Percentiles rank a stretch among this genome's conserved stretches.
These are phyloP conservation scores for Pythium sukuiense DNA, from an alignment of 352 stramenopile genomes.

Conservation along the genomic window DNA sequence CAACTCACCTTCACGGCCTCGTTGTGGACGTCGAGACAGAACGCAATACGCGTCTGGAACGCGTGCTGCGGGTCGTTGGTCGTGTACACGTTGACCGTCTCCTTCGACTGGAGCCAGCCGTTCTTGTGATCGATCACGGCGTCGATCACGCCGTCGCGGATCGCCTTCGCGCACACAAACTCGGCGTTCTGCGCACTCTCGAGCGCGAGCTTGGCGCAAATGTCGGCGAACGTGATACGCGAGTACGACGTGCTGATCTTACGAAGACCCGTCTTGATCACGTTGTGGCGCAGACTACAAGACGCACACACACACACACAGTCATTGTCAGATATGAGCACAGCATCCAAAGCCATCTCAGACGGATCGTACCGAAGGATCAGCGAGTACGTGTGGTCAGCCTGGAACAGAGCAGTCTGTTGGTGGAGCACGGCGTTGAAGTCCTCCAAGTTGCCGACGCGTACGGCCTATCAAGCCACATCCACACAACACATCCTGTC, in stretches of 20 bases:
- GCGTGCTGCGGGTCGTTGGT: slow-evolving; percentile 94
- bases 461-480: slow-evolving; percentile 80
- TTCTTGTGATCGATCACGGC: slow-evolving; percentile 97
- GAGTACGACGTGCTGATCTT: slow-evolving; percentile 97
- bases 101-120: slow-evolving; percentile 91
- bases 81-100: slow-evolving; percentile 87
- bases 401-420: slow-evolving; percentile 85
- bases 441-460: slow-evolving; percentile 93
- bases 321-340: background rate
- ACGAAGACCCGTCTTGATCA: slow-evolving; percentile 98
- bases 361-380: slow-evolving; percentile 84
- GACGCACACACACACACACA: background rate
- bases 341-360: background rate
- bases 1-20: slow-evolving; percentile 92
- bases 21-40: slow-evolving; percentile 99
- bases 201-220: slow-evolving; percentile 93
- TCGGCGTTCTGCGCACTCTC: slow-evolving; percentile 92
- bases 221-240: slow-evolving; percentile 88
- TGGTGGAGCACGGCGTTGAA: slow-evolving; percentile 92
- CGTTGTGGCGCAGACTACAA: slow-evolving; percentile 93
- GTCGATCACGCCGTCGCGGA: slow-evolving; percentile 98
- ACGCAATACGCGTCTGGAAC: slow-evolving; percentile 97
- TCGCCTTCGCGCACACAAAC: slow-evolving; percentile 98
- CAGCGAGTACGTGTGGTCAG: slow-evolving; percentile 95
- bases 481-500: slow-evolving; percentile 4